A percentile compares a stretch with the other conserved stretches of the same genome.
Evolutionary conservation across 768 basidiomycete genomes (phyloP).

Genomic region (Suillus hirtellus): DNA sequence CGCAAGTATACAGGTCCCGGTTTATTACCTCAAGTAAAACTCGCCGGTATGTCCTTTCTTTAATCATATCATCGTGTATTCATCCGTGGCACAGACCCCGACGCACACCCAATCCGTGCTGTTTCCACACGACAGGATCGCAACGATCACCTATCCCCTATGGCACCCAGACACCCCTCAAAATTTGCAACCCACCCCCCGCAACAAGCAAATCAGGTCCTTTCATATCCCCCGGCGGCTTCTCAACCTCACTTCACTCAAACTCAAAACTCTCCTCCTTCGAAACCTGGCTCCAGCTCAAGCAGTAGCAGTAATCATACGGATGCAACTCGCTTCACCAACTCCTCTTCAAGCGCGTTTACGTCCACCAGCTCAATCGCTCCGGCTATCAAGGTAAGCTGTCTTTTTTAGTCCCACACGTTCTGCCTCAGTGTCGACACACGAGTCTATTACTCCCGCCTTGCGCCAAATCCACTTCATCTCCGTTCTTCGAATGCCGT

Average conservation of each 20-base stretch:
- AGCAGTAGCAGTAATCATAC: constrained; percentile 22
- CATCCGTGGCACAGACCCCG: constrained; percentile 10
- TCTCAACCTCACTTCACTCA: no score
- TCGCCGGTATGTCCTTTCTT: constrained; percentile 20
- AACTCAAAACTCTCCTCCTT: background rate
- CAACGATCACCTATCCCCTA: background rate
- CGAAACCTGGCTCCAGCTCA: constrained; percentile 29
- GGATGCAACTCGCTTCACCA: constrained; percentile 30
- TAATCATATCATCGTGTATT: background rate
- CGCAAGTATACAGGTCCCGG: constrained; percentile 7
- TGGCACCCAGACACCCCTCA: constrained; percentile 18
- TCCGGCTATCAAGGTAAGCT: constrained; percentile 24
- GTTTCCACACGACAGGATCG: constrained; percentile 14
- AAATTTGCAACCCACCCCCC: constrained; percentile 14
- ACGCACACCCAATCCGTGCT: constrained; percentile 18
- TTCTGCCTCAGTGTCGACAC: background rate
- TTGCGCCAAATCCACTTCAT: constrained; percentile 3
- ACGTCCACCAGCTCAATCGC: constrained; percentile 29
- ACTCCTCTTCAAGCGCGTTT: constrained; percentile 18
- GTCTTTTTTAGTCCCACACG: background rate
- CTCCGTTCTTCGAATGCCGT: constrained; percentile 5
- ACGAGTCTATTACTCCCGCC: background rate
- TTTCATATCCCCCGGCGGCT: no score
- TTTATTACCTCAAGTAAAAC: background rate
- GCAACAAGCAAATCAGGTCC: no score